Evolutionary conservation across 352 stramenopile genomes (phyloP), one percentile per base, ranked within the genome.

Genomic region (Globisporangium recalcitrans): DNA sequence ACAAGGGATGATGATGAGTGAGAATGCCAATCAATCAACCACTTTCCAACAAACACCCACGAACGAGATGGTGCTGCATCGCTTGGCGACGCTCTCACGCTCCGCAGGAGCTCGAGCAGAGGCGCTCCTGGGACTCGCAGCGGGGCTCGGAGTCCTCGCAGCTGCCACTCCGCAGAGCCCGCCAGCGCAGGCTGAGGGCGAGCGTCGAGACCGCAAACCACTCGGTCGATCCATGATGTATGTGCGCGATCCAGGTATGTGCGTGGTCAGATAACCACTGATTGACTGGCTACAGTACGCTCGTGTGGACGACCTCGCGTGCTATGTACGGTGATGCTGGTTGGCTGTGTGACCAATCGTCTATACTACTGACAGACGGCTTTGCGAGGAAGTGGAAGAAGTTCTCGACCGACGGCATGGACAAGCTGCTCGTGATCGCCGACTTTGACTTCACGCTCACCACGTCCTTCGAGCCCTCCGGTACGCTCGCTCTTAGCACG

Each of bases 381-480:
- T 90, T 92, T 64, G 78, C 82, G 42, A 68, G 68, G 49, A 92
- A 90, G 68, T 82, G 80, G 72, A 81, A 77, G 48, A 88, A 88
- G 58, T 89, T 92, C 60, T 73, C 67, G 34, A 68, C 68, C 22
- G 82, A 89, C 55, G 82, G 80, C 19, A 58, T 80, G n/a, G 70
- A 77, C 47, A 76, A 86, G 47, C 49, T 92, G 27, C 53, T 92
- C 49, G 72, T 92, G 57, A 89, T 92, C 48, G 70, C 80, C 32
- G 82, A 92, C 49, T 92, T 92, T 63, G 83, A 92, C 63, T 78
- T 82, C 53, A 92, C 80, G 34, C 63, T 91, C 40, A 90, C 82
- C 52, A 73, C 78, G 46, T 78, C 71, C 58, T 81, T 67, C 56
- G 73, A 73, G 34, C 49, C 67, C 16, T 57, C 22, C 1, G 70